These are phyloP conservation scores for Neurospora hispaniola DNA, from an alignment of 495 filamentous ascomycete genomes.

Conservation along the genomic window DNA sequence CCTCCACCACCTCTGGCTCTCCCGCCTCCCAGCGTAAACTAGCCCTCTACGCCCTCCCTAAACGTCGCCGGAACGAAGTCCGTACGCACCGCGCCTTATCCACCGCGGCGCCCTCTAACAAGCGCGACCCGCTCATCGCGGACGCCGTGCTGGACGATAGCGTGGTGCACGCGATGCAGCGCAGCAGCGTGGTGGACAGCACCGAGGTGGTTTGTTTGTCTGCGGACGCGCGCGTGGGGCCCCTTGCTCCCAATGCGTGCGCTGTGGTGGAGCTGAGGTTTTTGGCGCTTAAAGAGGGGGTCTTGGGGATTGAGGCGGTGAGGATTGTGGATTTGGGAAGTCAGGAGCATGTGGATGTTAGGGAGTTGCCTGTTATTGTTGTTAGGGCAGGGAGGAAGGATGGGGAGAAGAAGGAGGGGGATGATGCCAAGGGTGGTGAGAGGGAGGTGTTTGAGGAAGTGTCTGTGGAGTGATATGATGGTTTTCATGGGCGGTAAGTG, in stretches of 20 bases:
- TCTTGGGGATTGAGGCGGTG: slow-evolving; percentile 69
- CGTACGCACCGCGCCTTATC: slow-evolving; percentile 48
- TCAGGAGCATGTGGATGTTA: slow-evolving; percentile 73
- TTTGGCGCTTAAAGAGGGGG: slow-evolving; percentile 61
- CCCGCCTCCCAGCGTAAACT: slow-evolving; percentile 48
- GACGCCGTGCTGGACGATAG: slow-evolving; percentile 80
- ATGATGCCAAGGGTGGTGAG: neutral
- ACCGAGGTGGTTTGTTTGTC: slow-evolving; percentile 72
- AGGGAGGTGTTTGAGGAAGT: neutral
- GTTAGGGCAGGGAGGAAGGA: slow-evolving; percentile 19
- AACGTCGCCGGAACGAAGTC: slow-evolving; percentile 56
- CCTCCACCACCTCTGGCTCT: neutral
- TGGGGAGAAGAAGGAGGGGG: slow-evolving; percentile 15
- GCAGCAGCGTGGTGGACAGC: slow-evolving; percentile 56
- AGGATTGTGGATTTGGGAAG: slow-evolving; percentile 72
- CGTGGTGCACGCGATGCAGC: slow-evolving; percentile 73
- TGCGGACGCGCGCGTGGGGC: slow-evolving; percentile 74
- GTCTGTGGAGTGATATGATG: neutral
- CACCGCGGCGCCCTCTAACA: slow-evolving; percentile 19
- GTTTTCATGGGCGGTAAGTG: neutral
- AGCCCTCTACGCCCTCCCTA: slow-evolving; percentile 67
- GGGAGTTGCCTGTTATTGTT: slow-evolving; percentile 67
- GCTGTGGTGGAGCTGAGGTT: slow-evolving; percentile 72
- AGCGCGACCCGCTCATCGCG: slow-evolving; percentile 37
- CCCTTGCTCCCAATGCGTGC: slow-evolving; percentile 65